phyloP scores from a whole-genome alignment of 805 yeast genomes.

The Wickerhamomyces chambardii region DNA sequence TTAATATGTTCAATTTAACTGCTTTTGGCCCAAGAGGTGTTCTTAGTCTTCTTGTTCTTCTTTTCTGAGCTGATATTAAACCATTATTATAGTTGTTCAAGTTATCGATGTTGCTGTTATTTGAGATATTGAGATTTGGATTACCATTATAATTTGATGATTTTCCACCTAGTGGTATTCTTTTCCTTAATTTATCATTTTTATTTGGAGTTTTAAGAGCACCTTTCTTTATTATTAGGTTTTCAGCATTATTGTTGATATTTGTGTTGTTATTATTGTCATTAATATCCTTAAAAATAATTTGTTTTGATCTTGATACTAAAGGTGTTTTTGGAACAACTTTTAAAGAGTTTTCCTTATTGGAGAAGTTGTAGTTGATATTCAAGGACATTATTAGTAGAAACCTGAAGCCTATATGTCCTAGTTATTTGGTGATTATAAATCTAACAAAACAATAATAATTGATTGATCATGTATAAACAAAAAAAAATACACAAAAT shows the following conservation, averaged over 20 bases:
- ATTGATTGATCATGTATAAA: too few relatives aligned
- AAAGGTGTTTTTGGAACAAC: slow-evolving; percentile 3
- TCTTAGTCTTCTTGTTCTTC: slow-evolving; percentile 9
- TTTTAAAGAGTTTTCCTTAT: slow-evolving; percentile 9
- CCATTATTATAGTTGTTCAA: background rate
- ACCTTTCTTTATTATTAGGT: slow-evolving; percentile 1
- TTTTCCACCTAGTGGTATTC: slow-evolving; percentile 19
- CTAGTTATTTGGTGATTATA: too few relatives aligned
- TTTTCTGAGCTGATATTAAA: slow-evolving; percentile 3
- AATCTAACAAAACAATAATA: too few relatives aligned
- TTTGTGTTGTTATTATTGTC: background rate
- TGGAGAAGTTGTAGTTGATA: slow-evolving; percentile 3
- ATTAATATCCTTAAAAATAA: slow-evolving; percentile 1
- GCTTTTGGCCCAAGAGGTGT: slow-evolving; percentile 10
- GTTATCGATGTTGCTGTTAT: background rate
- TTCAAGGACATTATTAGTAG: background rate
- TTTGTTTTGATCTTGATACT: slow-evolving; percentile 1
- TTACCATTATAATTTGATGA: slow-evolving; percentile 8
- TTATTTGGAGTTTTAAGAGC: slow-evolving; percentile 6
- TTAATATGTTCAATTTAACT: slow-evolving; percentile 21
- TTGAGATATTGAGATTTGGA: background rate
- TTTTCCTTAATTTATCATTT: slow-evolving; percentile 1
- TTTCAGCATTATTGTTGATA: background rate
- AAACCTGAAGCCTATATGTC: too few relatives aligned
- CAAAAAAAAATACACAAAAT: too few relatives aligned